Evolutionary conservation across 768 basidiomycete genomes (phyloP).

Genomic region (Phylloporus rhodoxanthus): DNA sequence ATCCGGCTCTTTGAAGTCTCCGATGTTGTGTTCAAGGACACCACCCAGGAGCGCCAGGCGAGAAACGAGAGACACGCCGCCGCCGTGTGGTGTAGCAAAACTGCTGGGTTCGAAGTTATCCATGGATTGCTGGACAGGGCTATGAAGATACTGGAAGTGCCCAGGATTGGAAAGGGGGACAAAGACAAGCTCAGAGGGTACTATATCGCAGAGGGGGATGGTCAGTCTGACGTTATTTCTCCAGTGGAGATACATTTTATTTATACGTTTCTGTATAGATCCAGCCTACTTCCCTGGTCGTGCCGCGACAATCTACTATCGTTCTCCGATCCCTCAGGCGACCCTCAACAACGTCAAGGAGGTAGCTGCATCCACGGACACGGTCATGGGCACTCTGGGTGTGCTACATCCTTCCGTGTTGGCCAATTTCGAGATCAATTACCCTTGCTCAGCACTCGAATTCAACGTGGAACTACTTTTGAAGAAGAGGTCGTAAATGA

Average conservation of each 20-base stretch:
- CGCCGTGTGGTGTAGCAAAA: slow-evolving; percentile 94
- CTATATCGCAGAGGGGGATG: slow-evolving; percentile 82
- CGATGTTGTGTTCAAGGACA: slow-evolving; percentile 90
- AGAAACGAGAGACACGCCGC: slow-evolving; percentile 85
- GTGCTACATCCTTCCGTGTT: slow-evolving; percentile 91
- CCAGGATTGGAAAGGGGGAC: slow-evolving; percentile 60
- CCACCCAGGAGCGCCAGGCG: slow-evolving; percentile 68
- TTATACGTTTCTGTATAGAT: slow-evolving; percentile 46
- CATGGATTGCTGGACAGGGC: slow-evolving; percentile 92
- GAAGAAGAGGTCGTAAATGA: slow-evolving; percentile 38
- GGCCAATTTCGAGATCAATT: slow-evolving; percentile 88
- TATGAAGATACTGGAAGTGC: slow-evolving; percentile 95
- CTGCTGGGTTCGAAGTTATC: slow-evolving; percentile 93
- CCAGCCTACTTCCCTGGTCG: slow-evolving; percentile 93
- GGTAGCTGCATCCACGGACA: slow-evolving; percentile 46
- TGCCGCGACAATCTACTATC: slow-evolving; percentile 87
- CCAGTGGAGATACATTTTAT: not conserved
- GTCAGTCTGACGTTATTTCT: slow-evolving; percentile 41
- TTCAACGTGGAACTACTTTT: slow-evolving; percentile 94
- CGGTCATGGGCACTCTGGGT: slow-evolving; percentile 82
- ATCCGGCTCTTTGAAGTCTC: slow-evolving; percentile 91
- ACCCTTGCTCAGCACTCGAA: slow-evolving; percentile 93
- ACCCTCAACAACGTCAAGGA: slow-evolving; percentile 42
- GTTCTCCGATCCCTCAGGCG: slow-evolving; percentile 36
- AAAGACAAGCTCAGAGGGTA: slow-evolving; percentile 67